Percentiles rank a stretch among this genome's conserved stretches.
These are phyloP conservation scores for Colletotrichum viniferum DNA, from an alignment of 2,329 filamentous ascomycete genomes.

Conservation along the genomic window DNA sequence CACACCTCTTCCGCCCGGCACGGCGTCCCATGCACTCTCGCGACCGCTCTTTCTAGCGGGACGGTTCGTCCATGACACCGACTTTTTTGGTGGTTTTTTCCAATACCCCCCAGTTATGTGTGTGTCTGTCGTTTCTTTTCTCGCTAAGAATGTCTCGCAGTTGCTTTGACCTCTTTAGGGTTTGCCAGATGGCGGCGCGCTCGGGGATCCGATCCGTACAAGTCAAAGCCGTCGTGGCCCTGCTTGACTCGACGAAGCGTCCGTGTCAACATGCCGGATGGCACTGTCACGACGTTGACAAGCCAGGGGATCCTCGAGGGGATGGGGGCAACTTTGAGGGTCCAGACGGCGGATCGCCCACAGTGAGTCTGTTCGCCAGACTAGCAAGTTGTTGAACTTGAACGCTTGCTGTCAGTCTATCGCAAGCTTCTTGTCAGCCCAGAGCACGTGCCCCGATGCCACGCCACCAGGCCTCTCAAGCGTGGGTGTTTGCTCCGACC, in stretches of 20 bases:
- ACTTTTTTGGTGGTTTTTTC: not conserved
- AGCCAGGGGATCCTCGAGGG: conserved; percentile 10
- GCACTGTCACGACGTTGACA: conserved; percentile 13
- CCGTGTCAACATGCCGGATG: conserved; percentile 1
- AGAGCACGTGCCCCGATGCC: not conserved
- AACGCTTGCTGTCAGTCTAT: not conserved
- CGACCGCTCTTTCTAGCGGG: not conserved
- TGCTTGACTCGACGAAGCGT: conserved; percentile 12
- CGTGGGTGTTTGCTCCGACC: not conserved
- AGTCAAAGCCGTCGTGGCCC: not conserved
- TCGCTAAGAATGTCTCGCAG: conserved; percentile 9
- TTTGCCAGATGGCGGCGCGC: not conserved
- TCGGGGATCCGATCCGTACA: not conserved
- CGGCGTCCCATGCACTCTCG: not conserved
- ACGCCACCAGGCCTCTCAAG: not conserved
- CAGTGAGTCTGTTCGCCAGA: conserved; percentile 6
- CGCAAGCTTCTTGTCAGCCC: not conserved
- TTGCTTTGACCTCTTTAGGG: conserved; percentile 3
- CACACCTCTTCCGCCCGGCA: not conserved
- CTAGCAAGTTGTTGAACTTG: not conserved
- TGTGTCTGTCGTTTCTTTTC: conserved; percentile 3
- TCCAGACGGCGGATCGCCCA: not conserved
- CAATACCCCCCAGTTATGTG: not conserved
- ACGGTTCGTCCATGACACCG: not conserved
- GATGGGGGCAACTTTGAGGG: not conserved